phyloP scores from a whole-genome alignment of 2,329 filamentous ascomycete species.

The Aspergillus texensis region DNA sequence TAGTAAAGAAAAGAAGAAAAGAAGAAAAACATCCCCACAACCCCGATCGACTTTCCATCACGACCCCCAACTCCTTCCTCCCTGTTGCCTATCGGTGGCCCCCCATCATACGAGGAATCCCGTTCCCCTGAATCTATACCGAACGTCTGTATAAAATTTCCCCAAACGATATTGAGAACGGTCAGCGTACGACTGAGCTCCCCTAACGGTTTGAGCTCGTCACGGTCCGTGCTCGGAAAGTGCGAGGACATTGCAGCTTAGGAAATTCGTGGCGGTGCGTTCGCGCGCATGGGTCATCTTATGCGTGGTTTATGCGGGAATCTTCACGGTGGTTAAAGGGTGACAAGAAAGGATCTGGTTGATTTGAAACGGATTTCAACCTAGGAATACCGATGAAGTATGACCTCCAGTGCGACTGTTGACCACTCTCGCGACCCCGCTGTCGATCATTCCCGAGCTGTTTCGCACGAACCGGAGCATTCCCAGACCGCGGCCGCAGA shows the following conservation, averaged over 20 bases:
- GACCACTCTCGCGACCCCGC: slow-evolving; percentile 30
- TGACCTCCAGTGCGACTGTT: slow-evolving; percentile 33
- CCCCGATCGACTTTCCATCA: background rate
- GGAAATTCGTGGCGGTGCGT: background rate
- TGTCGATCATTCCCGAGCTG: slow-evolving; percentile 18
- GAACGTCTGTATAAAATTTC: background rate
- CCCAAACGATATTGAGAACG: background rate
- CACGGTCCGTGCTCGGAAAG: slow-evolving; percentile 1
- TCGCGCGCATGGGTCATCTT: slow-evolving; percentile 24
- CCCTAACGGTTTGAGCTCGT: background rate
- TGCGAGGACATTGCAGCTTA: slow-evolving; percentile 3
- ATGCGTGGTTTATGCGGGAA: slow-evolving; percentile 17
- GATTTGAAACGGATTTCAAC: background rate
- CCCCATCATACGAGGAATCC: background rate
- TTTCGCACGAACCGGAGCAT: slow-evolving; percentile 14
- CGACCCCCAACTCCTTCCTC: background rate
- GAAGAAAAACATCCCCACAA: background rate
- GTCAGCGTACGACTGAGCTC: background rate
- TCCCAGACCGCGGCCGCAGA: slow-evolving; percentile 14
- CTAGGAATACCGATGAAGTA: slow-evolving; percentile 29
- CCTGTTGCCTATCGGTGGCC: background rate
- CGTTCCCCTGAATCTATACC: background rate
- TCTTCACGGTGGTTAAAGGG: slow-evolving; percentile 16
- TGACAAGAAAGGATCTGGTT: slow-evolving; percentile 9
- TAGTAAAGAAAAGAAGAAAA: background rate